Evolutionary conservation across 148 eudicot species (phyloP), one percentile per base, ranked within the genome.

Genomic region (Diospyros kaki): DNA sequence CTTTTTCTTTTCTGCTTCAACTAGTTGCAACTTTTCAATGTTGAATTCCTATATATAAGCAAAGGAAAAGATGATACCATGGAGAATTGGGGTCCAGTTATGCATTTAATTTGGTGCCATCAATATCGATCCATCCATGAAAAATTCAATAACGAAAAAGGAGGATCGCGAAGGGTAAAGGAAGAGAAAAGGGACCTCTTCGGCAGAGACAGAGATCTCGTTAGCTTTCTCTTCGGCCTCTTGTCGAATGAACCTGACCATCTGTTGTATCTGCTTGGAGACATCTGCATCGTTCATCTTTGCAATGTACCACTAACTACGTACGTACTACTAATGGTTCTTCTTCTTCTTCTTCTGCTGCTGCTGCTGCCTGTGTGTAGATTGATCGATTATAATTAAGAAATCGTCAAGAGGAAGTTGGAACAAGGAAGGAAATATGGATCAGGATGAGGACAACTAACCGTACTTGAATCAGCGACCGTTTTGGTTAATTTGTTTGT

Each of bases 171-270:
- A 40, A 3, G 4, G 5, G 41, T 1, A 15, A 41, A 13, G 67
- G 13, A 11, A 6, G 12, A 41, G 6, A 42, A 3, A 18, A 14
- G 1, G 6, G 4, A 90, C 92, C 87, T 90, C 95, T 73, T 88
- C 90, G 46, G 95, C 84, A 9, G 90, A 86, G 79, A 90, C 92
- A 43, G 92, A 86, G 77, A 90, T 90, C 80, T 90, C 95, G 77
- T 90, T 87, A 67, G 92, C 92, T 72, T 88, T 90, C 84, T 90
- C 95, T 59, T 84, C 87, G 60, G 95, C 95, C 64, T 90, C 95
- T 68, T 90, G 95, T 17, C 87, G 89, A 78, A 90, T 90, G 84
- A 90, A 90, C 28, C 87, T 71, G 69, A 87, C 92, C 95, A 90
- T 90, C 81, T 90, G 95, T 63, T 90, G 92, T 69, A 90, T 88